Evolutionary conservation across 805 yeast species (phyloP), one percentile per base, ranked within the genome.

Genomic region (Blastobotrys muscicola): DNA sequence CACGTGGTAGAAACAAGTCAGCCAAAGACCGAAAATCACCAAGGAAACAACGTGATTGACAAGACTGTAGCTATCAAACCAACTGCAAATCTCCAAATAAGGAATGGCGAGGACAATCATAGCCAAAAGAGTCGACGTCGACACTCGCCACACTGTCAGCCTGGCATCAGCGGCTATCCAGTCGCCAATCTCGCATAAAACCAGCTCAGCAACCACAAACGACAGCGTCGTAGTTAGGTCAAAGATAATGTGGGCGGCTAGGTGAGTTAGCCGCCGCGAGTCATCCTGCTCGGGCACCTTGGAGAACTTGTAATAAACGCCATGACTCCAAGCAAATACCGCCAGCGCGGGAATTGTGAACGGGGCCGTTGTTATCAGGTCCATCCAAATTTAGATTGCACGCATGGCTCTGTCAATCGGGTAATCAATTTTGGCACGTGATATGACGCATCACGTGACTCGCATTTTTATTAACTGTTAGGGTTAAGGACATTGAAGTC

Each of bases 161-260:
- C 60, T 50, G 16, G 52, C 47, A 40, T 33, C 45, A 29, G 50
- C 43, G 44, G 33, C 38, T 9, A 46, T 26, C 57, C 57, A 55
- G 23, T 45, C 48, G 34, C 50, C 45, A 29, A 67, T 61, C 44
- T 66, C 71, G 48, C 69, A 65, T 33, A 67, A 52, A 8, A 63
- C 67, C 33, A 66, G 59, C 49, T 61, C 60, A 29, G 59, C 55
- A 7, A 64, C 46, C n/a, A 59, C 55, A 4, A 49, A 31, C 8
- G 59, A 42, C 11, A 45, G 29, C 11, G 50, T 38, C 8, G 53
- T 38, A 2, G 60, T 48, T 10, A 42, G 13, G 39, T 42, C 45
- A 29, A 48, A 50, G 30, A 42, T 36, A 11, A 12, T 15, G n/a
- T 15, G n/a, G 23, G 37, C 37, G 6, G 16, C 23, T 5, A 10